phyloP scores from a whole-genome alignment of 2,329 filamentous ascomycete species.

The Cytospora mali region DNA sequence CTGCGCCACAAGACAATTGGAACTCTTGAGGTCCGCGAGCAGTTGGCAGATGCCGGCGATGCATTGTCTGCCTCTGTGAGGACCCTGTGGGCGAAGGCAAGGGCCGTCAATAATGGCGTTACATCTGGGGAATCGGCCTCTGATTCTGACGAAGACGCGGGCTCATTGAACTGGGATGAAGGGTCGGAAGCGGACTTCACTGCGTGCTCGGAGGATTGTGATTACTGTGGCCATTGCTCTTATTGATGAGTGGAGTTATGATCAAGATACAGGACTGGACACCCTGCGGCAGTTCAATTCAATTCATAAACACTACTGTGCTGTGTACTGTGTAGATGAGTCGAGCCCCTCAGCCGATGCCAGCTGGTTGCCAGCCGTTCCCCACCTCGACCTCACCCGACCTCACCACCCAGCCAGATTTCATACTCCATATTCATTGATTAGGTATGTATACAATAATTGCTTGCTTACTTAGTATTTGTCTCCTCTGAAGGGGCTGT shows the following conservation, averaged over 20 bases:
- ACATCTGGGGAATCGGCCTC: neutral
- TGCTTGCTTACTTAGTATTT: neutral
- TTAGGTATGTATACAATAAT: neutral
- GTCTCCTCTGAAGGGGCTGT: neutral
- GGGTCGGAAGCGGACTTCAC: slow-evolving; percentile 30
- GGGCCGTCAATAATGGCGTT: neutral
- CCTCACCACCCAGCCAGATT: too few relatives aligned
- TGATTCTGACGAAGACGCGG: slow-evolving; percentile 8
- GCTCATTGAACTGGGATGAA: slow-evolving; percentile 15
- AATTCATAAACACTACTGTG: too few relatives aligned
- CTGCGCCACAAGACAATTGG: slow-evolving; percentile 28
- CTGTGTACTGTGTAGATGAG: neutral
- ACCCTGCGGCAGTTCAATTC: too few relatives aligned
- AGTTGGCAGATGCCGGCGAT: slow-evolving; percentile 29
- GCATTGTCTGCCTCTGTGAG: slow-evolving; percentile 35
- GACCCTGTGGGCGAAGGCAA: slow-evolving; percentile 31
- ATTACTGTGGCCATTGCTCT: slow-evolving; percentile 33
- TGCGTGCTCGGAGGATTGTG: slow-evolving; percentile 32
- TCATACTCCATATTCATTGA: neutral
- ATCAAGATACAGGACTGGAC: neutral
- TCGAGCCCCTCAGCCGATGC: neutral
- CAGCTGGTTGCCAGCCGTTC: neutral
- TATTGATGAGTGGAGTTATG: slow-evolving; percentile 20
- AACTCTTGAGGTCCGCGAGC: slow-evolving; percentile 33
- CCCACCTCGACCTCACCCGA: too few relatives aligned